Percentiles rank a stretch among this genome's conserved stretches.
Evolutionary conservation across 2,329 filamentous ascomycete genomes (phyloP).

Genomic region (Cadophora gregata): DNA sequence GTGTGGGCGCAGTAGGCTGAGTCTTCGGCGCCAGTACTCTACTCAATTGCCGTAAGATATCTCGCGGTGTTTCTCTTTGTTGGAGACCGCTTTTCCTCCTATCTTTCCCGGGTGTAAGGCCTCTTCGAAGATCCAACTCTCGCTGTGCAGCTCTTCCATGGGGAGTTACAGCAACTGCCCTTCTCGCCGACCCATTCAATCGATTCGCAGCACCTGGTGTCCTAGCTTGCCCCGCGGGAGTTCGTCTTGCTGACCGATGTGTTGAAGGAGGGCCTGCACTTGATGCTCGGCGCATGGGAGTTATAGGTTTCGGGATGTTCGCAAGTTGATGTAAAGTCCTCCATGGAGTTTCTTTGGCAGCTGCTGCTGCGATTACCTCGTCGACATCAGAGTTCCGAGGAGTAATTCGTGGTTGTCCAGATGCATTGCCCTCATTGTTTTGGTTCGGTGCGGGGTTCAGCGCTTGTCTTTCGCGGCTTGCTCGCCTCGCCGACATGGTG

Average conservation of each 20-base stretch:
- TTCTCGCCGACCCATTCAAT: constrained; percentile 37
- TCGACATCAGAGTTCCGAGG: constrained; percentile 38
- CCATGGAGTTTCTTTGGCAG: constrained; percentile 40
- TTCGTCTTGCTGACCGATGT: constrained; percentile 37
- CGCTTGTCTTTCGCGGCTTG: constrained; percentile 12
- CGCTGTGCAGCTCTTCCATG: constrained; percentile 66
- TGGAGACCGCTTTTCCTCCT: constrained; percentile 63
- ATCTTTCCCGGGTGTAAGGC: constrained; percentile 65
- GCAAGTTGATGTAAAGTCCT: constrained; percentile 36
- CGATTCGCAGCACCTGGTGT: constrained; percentile 37
- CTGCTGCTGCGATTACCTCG: constrained; percentile 18
- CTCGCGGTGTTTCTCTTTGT: constrained; percentile 61
- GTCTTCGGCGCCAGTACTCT: constrained; percentile 56
- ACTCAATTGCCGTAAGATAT: constrained; percentile 59
- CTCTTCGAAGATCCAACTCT: constrained; percentile 63
- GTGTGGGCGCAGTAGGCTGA: constrained; percentile 40
- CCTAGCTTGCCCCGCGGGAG: constrained; percentile 37
- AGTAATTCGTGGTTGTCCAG: constrained; percentile 33
- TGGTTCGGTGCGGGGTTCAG: constrained; percentile 11
- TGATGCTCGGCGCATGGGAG: constrained; percentile 42
- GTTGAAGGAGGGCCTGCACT: constrained; percentile 42
- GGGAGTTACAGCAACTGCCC: constrained; percentile 52
- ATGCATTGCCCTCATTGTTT: constrained; percentile 4
- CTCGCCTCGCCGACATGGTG: constrained; percentile 15
- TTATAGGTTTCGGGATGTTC: constrained; percentile 41